Base-by-base conservation (phyloP, 2,329 filamentous ascomycete species). In the Chrysoporthe deuterocubensis region DNA sequence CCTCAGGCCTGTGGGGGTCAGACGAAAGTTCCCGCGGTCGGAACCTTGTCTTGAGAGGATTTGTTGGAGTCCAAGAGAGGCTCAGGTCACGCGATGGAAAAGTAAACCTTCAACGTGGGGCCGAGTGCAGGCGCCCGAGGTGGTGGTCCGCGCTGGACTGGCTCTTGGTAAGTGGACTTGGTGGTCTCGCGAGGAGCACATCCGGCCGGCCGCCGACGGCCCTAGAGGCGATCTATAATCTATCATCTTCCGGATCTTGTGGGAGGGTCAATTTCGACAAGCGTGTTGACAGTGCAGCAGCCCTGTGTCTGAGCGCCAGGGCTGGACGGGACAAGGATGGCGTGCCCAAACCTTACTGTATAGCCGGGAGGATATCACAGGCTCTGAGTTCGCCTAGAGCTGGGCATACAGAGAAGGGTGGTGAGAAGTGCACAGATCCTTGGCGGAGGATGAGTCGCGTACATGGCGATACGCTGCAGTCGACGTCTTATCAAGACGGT, bases 1-100 rank as follows among this genome's bases (percentile, higher is more conserved):
- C 26, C 14, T 16, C 48, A 11, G 50, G 26, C 4, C 14, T 54
- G 21, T 5, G 21, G 50, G 26, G 32, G 14, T 34, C 26, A 13
- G 50, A 54, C 50, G 21, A 60, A 60, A 14, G 40, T 60, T 60
- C 34, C 57, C 57, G n/a, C 18, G 18, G 57, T 42, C 18, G 40
- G 21, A 60, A 42, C 11, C 40, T 26, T 26, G 57, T 14, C 18
- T 43, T 26, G 26, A 2, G 16, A 59, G 32, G 32, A 40, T 52
- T 26, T 26, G 26, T 34, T n/a, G 13, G 34, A 40, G 32, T 6
- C 57, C 40, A 44, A 60, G n/a, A 44, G 32, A 32, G 40, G 37
- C 57, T 13, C 40, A 43, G 57, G 14, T 59, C 37, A 59, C 44
- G 40, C 57, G 8, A 59, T 26, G 34, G 34, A 57, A 37, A 26